A percentile compares a stretch with the other conserved stretches of the same genome.
These are phyloP conservation scores for Penicillium ochrochloron DNA, from an alignment of 495 filamentous ascomycete genomes.

Conservation along the genomic window DNA sequence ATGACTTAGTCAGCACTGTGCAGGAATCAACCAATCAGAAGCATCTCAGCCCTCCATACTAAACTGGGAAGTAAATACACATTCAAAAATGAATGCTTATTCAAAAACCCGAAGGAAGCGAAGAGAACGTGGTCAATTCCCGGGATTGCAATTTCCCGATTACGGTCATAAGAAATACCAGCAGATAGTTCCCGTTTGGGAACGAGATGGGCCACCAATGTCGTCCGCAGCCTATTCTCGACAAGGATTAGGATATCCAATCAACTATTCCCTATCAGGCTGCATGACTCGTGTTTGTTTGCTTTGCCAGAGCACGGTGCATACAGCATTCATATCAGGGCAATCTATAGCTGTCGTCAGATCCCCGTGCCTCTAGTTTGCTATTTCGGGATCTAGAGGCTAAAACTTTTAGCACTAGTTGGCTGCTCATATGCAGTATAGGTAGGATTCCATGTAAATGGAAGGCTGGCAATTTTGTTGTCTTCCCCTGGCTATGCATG, in stretches of 20 bases:
- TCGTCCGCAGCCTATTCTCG: not conserved
- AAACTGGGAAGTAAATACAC: no score
- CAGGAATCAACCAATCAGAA: not conserved
- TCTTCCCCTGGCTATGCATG: not conserved
- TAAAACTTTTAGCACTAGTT: not conserved
- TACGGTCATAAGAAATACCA: no score
- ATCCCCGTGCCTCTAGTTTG: not conserved
- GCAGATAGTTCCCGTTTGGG: not conserved
- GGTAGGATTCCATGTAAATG: not conserved
- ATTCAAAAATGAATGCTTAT: no score
- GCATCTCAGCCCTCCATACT: no score
- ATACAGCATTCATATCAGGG: not conserved
- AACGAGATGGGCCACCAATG: not conserved
- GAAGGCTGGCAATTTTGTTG: not conserved
- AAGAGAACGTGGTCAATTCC: no score
- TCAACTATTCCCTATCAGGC: not conserved
- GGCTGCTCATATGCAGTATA: not conserved
- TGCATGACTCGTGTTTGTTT: not conserved
- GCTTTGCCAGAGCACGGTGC: not conserved
- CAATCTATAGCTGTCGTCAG: not conserved
- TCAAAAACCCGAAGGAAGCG: no score
- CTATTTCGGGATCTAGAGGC: not conserved
- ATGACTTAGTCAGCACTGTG: constrained; percentile 2
- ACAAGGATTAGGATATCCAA: not conserved
- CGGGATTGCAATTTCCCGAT: no score